Conservation (phyloP, 2,329 filamentous ascomycete genomes). For the Xylariaceae sp. region DNA sequence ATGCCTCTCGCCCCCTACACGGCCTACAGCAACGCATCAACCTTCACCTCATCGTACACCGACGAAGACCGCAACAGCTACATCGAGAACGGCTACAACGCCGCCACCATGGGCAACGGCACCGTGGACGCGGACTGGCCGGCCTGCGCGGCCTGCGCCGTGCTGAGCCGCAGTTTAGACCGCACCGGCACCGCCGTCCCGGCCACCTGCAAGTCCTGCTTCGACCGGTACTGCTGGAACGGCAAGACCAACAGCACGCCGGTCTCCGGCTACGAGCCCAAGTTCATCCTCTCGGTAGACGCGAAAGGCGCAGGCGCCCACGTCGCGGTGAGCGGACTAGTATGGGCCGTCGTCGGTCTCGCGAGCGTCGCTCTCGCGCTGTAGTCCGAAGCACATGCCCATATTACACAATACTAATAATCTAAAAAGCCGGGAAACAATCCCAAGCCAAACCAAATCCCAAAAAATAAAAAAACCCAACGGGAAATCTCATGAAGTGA, state of each 20-base stretch:
- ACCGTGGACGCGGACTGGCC: conserved; percentile 73
- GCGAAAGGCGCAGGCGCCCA: conserved; percentile 6
- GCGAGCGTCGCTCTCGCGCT: conserved; percentile 4
- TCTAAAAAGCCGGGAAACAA: too few relatives aligned
- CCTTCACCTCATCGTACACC: conserved; percentile 64
- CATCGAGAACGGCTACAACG: conserved; percentile 81
- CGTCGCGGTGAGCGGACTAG: neutral
- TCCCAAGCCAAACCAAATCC: too few relatives aligned
- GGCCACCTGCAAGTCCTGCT: conserved; percentile 69
- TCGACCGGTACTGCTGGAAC: conserved; percentile 85
- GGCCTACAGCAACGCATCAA: conserved; percentile 71
- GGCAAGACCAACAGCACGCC: conserved; percentile 51
- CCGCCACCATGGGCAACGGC: conserved; percentile 79
- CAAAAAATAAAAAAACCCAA: too few relatives aligned
- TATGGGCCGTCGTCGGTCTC: conserved; percentile 9
- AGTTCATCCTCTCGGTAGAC: conserved; percentile 15
- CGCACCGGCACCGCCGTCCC: conserved; percentile 68
- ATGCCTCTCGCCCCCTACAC: conserved; percentile 81
- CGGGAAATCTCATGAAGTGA: too few relatives aligned
- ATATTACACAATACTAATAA: too few relatives aligned
- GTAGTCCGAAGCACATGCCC: neutral
- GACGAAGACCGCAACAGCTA: conserved; percentile 67
- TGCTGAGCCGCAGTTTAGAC: conserved; percentile 70
- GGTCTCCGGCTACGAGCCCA: conserved; percentile 40
- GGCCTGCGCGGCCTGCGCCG: conserved; percentile 81